These are phyloP conservation scores for Fusarium protoensiforme DNA, from an alignment of 2,329 filamentous ascomycete genomes.

Conservation along the genomic window DNA sequence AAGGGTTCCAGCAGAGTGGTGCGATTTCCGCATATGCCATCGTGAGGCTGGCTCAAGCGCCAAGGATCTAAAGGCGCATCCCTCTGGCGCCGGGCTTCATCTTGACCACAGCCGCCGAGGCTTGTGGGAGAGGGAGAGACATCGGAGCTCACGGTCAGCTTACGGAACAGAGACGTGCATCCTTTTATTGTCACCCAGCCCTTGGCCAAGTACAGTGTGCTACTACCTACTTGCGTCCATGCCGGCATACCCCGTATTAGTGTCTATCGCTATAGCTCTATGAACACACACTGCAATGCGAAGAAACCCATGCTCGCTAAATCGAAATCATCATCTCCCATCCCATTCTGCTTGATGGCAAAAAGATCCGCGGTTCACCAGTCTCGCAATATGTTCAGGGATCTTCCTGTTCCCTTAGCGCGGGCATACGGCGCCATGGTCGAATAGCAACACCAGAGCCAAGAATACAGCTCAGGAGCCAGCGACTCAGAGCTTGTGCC, in stretches of 20 bases:
- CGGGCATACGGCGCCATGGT: slow-evolving; percentile 15
- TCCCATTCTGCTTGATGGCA: background rate
- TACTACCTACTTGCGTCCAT: background rate
- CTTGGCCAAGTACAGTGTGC: background rate
- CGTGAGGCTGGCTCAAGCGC: slow-evolving; percentile 36
- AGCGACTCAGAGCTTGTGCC: slow-evolving; percentile 5
- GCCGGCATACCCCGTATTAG: slow-evolving; percentile 7
- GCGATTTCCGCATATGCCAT: slow-evolving; percentile 41
- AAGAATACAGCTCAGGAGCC: slow-evolving; percentile 14
- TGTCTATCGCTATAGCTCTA: slow-evolving; percentile 10
- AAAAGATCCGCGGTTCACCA: slow-evolving; percentile 7
- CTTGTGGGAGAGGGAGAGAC: background rate
- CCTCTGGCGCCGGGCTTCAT: slow-evolving; percentile 3
- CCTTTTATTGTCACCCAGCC: background rate
- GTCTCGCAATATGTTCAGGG: slow-evolving; percentile 16
- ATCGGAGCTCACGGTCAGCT: slow-evolving; percentile 1
- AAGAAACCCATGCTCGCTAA: slow-evolving; percentile 13
- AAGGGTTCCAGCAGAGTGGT: slow-evolving; percentile 35
- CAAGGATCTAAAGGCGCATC: slow-evolving; percentile 16
- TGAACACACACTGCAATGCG: background rate
- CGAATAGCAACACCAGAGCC: slow-evolving; percentile 13
- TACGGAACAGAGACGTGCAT: background rate
- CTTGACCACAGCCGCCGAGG: background rate
- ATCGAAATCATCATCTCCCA: slow-evolving; percentile 9
- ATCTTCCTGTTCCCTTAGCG: slow-evolving; percentile 21